phyloP scores from a whole-genome alignment of 2,329 filamentous ascomycete species.

The Pezicula radicicola region DNA sequence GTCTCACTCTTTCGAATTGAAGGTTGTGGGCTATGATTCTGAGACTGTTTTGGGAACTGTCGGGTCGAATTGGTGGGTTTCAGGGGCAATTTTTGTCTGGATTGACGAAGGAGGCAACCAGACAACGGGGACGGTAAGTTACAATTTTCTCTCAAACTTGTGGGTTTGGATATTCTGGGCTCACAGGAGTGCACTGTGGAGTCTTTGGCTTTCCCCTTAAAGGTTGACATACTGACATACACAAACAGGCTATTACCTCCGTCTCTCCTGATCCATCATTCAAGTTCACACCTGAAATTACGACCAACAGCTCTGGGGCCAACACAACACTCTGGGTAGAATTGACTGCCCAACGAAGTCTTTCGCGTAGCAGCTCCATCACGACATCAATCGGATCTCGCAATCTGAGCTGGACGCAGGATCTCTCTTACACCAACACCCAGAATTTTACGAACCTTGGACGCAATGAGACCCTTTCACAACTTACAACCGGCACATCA shows the following conservation, averaged over 20 bases:
- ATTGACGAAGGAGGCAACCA: constrained; percentile 15
- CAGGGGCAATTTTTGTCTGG: constrained; percentile 75
- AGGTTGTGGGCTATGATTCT: constrained; percentile 61
- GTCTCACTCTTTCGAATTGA: constrained; percentile 62
- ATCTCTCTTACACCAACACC: constrained; percentile 13
- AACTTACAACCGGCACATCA: constrained; percentile 11
- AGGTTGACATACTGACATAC: background rate
- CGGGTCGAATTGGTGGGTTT: constrained; percentile 68
- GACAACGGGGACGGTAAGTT: constrained; percentile 9
- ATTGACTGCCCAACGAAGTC: constrained; percentile 8
- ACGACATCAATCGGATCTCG: constrained; percentile 15
- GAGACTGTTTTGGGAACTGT: constrained; percentile 43
- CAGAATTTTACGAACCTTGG: constrained; percentile 13
- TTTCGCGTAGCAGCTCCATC: constrained; percentile 14
- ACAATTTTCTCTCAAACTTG: background rate
- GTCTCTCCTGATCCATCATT: constrained; percentile 4
- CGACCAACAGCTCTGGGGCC: background rate
- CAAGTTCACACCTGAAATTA: constrained; percentile 8
- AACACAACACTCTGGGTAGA: constrained; percentile 13
- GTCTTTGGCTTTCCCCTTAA: no score
- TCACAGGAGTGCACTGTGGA: no score
- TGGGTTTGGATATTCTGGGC: no score
- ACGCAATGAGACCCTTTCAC: constrained; percentile 16
- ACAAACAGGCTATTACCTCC: constrained; percentile 6
- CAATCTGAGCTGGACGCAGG: constrained; percentile 13